Conservation (phyloP, 306 rosid species). For the Dryas octopetala region DNA sequence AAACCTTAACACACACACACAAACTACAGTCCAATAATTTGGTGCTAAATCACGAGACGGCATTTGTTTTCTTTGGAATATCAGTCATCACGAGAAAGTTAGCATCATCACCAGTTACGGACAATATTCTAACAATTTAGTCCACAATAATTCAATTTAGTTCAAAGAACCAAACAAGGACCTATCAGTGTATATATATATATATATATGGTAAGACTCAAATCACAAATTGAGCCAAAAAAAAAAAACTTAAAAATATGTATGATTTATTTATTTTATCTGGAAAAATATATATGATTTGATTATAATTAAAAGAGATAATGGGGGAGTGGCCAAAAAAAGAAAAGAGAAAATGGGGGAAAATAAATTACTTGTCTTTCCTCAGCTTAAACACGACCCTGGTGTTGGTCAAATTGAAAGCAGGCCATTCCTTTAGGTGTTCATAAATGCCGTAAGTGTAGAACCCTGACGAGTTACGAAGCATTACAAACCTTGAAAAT, state of each 20-base stretch:
- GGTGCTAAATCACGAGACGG: constrained; percentile 5
- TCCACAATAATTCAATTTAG: too few species aligned
- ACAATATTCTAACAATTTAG: too few species aligned
- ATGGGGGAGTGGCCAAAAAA: background rate
- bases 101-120: background rate
- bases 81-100: constrained; percentile 6
- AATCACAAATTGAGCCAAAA: too few species aligned
- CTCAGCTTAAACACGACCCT: constrained; percentile 30
- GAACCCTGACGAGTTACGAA: constrained; percentile 30
- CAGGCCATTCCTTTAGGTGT: constrained; percentile 36
- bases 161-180: too few species aligned
- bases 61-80: background rate
- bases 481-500: constrained; percentile 24
- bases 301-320: too few species aligned
- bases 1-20: too few species aligned
- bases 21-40: too few species aligned
- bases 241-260: too few species aligned
- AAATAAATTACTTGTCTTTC: constrained; percentile 25
- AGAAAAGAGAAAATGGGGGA: background rate
- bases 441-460: constrained; percentile 37
- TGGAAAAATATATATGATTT: too few species aligned
- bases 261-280: too few species aligned
- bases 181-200: too few species aligned
- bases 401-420: constrained; percentile 34
- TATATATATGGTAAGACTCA: too few species aligned